Conservation (phyloP, 768 basidiomycete species). For the Phaeolepiota aurea region DNA sequence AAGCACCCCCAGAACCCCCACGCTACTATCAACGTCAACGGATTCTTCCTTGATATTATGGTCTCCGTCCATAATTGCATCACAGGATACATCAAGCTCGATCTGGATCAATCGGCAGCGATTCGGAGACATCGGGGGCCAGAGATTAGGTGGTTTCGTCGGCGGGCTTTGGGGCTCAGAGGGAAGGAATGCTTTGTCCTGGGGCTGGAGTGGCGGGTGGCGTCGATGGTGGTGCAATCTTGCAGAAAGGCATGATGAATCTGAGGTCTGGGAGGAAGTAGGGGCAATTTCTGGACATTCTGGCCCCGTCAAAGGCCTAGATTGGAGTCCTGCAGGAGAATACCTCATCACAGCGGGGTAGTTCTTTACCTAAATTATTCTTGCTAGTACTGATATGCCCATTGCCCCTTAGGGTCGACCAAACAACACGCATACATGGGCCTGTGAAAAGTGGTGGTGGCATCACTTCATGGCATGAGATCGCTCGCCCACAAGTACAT, state of each 20-base stretch:
- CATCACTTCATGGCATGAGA: slow-evolving; percentile 80
- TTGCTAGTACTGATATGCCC: slow-evolving; percentile 4
- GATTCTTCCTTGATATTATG: slow-evolving; percentile 96
- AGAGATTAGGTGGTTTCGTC: slow-evolving; percentile 86
- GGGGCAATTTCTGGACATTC: slow-evolving; percentile 84
- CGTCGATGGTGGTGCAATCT: slow-evolving; percentile 64
- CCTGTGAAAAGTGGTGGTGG: no score
- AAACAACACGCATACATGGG: slow-evolving; percentile 87
- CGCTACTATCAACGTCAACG: slow-evolving; percentile 85
- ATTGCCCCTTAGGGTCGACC: slow-evolving; percentile 73
- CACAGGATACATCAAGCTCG: slow-evolving; percentile 35
- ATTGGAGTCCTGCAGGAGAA: slow-evolving; percentile 82
- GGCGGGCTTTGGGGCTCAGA: slow-evolving; percentile 74
- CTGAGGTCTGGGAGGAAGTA: slow-evolving; percentile 62
- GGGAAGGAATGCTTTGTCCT: slow-evolving; percentile 63
- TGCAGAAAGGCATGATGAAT: slow-evolving; percentile 10
- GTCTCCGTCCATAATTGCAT: slow-evolving; percentile 57
- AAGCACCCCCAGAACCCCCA: slow-evolving; percentile 21
- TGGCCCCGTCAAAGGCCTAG: slow-evolving; percentile 68
- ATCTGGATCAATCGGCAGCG: slow-evolving; percentile 90
- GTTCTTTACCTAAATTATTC: slow-evolving; percentile 11
- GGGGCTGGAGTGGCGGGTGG: slow-evolving; percentile 95
- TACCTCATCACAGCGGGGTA: slow-evolving; percentile 85
- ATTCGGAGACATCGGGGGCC: slow-evolving; percentile 92
- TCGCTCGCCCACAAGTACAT: slow-evolving; percentile 91